Evolutionary conservation across 805 yeast species (phyloP).

Genomic region (Myxozyma nipponensis): DNA sequence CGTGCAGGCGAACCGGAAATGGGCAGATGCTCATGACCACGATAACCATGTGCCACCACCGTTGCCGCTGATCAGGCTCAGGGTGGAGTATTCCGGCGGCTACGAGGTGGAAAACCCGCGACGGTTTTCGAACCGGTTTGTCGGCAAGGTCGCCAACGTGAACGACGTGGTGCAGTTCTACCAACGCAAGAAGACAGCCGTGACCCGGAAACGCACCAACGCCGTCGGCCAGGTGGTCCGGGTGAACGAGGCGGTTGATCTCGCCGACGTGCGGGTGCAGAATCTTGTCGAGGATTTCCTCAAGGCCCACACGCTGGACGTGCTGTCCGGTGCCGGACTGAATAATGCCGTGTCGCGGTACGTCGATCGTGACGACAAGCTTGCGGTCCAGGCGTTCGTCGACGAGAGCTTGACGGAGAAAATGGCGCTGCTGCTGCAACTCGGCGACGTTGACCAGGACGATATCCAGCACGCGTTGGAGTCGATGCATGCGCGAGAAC

Average conservation of each 20-base stretch:
- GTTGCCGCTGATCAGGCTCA: conserved; percentile 72
- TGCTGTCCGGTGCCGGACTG: conserved; percentile 73
- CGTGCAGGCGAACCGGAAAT: conserved; percentile 51
- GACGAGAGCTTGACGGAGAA: conserved; percentile 35
- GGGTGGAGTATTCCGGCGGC: conserved; percentile 84
- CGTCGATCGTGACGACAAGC: conserved; percentile 79
- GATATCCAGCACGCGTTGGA: conserved; percentile 15
- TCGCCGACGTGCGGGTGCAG: conserved; percentile 53
- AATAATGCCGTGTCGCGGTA: conserved; percentile 66
- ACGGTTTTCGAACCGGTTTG: conserved; percentile 84
- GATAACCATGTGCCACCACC: conserved; percentile 46
- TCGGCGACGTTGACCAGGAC: conserved; percentile 31
- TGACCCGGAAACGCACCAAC: conserved; percentile 17
- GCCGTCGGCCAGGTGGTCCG: conserved; percentile 9
- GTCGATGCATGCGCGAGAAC: not conserved
- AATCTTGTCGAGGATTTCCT: conserved; percentile 61
- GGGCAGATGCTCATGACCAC: conserved; percentile 39
- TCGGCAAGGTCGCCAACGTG: conserved; percentile 86
- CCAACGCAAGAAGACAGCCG: conserved; percentile 43
- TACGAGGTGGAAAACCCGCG: conserved; percentile 89
- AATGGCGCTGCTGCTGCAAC: conserved; percentile 27
- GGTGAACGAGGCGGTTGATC: conserved; percentile 31
- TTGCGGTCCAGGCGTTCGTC: conserved; percentile 50
- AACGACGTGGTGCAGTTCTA: conserved; percentile 76
- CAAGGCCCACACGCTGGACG: conserved; percentile 56